A percentile compares a stretch with the other conserved stretches of the same genome.
phyloP scores from a whole-genome alignment of 176 grass and related monocot genomes.

The Carex littledalei region DNA sequence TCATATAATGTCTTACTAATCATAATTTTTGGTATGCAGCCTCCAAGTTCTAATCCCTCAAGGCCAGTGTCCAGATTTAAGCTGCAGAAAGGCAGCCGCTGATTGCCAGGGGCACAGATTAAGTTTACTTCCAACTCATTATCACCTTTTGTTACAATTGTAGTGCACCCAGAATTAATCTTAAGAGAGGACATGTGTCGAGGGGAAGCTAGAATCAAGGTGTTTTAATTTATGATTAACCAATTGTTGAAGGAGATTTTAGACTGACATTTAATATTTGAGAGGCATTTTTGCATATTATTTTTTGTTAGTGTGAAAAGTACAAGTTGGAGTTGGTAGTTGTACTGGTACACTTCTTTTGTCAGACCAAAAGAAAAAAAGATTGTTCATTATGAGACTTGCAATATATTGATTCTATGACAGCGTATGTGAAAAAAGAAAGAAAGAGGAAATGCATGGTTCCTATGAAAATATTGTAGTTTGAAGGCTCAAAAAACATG shows the following conservation, averaged over 20 bases:
- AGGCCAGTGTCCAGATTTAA: conserved; percentile 92
- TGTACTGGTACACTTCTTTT: neutral
- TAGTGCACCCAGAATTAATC: neutral
- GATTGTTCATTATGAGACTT: neutral
- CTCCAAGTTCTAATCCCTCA: conserved; percentile 46
- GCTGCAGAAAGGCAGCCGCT: conserved; percentile 62
- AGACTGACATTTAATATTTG: neutral
- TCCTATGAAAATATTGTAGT: neutral
- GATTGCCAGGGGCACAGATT: conserved; percentile 1
- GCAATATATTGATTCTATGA: neutral
- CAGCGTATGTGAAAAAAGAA: neutral
- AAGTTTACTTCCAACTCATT: neutral
- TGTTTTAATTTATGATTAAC: neutral
- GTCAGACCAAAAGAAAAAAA: neutral
- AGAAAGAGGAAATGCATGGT: neutral
- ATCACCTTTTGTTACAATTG: neutral
- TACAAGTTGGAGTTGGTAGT: neutral
- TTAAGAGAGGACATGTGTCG: neutral
- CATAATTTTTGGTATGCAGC: conserved; percentile 30
- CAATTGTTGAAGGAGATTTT: neutral
- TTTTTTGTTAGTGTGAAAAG: neutral
- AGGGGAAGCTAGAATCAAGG: neutral
- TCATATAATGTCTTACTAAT: conserved; percentile 5
- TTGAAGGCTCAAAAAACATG: neutral
- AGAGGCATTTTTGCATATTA: neutral